Evolutionary conservation across 768 basidiomycete genomes (phyloP), one percentile per base, ranked within the genome.

Genomic region (Russula compacta): DNA sequence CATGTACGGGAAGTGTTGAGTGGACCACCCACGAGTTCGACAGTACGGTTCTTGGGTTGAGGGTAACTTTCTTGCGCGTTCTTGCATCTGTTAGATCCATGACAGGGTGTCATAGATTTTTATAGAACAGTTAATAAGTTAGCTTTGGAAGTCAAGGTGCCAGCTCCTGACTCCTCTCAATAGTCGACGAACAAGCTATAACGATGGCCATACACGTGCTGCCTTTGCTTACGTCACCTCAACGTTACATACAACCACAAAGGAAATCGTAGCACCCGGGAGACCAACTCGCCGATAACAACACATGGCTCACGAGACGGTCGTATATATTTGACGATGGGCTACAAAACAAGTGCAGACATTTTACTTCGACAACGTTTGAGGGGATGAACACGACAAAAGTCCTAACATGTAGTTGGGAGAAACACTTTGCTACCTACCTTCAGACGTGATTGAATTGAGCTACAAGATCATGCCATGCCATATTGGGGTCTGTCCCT

Each of bases 61-160:
- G 64, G 6, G 70, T 64, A 29, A 76, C 69, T 67, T 74, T 76
- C 58, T 71, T 69, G 46, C 74, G 68, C 12, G 73, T 76, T 49
- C 74, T 68, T 33, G 74, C 67, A 53, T 75, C 73, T 35, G 70
- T 61, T 6, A 66, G 38, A 53, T 70, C 69, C 73, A 74, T 72
- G 50, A 53, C 44, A 17, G 14, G 24, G 32, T 17, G 24, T 48
- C 60, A 59, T 63, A 42, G 52, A 55, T 38, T 36, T 29, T 29
- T 46, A 24, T 53, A 32, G 32, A 58, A 17, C 40, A 32, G 53
- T 7, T 11, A 40, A 54, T 33, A 48, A 56, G 56, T 46, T 47
- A 47, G 35, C 1, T 33, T 29, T 15, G 21, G 7, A 29, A 17
- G 21, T 56, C 9, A 11, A 38, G 10, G 29, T n/a, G 38, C n/a